Conservation (phyloP, 1,284 basidiomycete genomes). For the Cryptococcus sp. region DNA sequence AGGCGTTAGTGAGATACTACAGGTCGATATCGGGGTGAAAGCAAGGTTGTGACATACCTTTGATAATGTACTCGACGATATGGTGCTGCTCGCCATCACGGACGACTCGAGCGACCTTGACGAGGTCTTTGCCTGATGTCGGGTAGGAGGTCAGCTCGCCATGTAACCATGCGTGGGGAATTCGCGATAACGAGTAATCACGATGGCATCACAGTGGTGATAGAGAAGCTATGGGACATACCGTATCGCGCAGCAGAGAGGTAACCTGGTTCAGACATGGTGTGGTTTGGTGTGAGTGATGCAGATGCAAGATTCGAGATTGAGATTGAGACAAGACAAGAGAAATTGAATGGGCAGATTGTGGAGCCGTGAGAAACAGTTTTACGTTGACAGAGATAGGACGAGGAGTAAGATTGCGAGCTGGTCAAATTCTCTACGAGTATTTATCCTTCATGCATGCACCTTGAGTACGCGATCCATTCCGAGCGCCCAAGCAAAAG, state of each 20-base stretch:
- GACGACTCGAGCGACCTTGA: constrained; percentile 82
- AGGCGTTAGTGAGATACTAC: too few species aligned
- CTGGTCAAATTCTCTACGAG: too few species aligned
- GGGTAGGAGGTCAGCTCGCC: constrained; percentile 6
- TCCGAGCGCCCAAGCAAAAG: too few species aligned
- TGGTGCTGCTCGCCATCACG: constrained; percentile 59
- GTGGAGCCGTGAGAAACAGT: too few species aligned
- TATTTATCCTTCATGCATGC: too few species aligned
- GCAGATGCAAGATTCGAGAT: not conserved
- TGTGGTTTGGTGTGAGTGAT: not conserved
- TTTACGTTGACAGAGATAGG: too few species aligned
- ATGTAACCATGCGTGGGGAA: not conserved
- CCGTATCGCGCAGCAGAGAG: constrained; percentile 47
- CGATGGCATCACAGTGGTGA: not conserved
- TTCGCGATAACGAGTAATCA: not conserved
- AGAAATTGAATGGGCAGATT: not conserved
- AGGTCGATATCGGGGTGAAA: not conserved
- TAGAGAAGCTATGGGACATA: constrained; percentile 6
- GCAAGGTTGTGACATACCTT: constrained; percentile 57
- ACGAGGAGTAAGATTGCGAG: too few species aligned
- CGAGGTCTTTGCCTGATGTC: constrained; percentile 71
- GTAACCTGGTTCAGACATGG: constrained; percentile 42
- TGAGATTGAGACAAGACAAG: not conserved
- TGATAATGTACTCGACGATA: constrained; percentile 48
- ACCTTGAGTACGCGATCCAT: too few species aligned